Percentiles rank a stretch among this genome's conserved stretches.
phyloP scores from a whole-genome alignment of 2,329 filamentous ascomycete genomes.

The Sporothrix schenckii region DNA sequence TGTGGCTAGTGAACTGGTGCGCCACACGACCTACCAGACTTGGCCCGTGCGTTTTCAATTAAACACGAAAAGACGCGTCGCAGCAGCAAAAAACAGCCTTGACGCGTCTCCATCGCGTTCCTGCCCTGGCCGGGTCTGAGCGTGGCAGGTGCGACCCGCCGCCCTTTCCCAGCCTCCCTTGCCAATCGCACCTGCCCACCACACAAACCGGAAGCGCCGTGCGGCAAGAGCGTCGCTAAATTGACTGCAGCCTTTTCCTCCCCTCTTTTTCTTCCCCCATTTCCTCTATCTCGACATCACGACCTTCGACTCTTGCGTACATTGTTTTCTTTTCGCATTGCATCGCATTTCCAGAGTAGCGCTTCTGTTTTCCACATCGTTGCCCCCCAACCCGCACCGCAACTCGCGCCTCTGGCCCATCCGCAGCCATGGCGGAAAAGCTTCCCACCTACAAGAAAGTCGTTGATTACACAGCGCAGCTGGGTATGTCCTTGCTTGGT shows the following conservation, averaged over 20 bases:
- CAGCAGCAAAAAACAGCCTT: neutral
- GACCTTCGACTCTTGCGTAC: neutral
- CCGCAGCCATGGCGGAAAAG: constrained; percentile 64
- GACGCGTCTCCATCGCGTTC: constrained; percentile 34
- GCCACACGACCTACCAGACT: constrained; percentile 1
- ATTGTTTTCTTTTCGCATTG: neutral
- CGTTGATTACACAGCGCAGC: constrained; percentile 86
- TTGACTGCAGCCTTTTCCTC: constrained; percentile 26
- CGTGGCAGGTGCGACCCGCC: constrained; percentile 29
- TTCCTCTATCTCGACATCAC: constrained; percentile 24
- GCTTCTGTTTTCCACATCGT: constrained; percentile 1
- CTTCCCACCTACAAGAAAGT: constrained; percentile 76
- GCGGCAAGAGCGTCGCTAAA: constrained; percentile 23
- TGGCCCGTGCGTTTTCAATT: constrained; percentile 36
- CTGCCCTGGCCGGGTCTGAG: constrained; percentile 25
- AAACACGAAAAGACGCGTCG: constrained; percentile 37
- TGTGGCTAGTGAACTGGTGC: constrained; percentile 29
- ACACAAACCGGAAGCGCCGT: neutral
- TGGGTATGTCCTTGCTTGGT: constrained; percentile 58
- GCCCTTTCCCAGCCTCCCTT: constrained; percentile 35
- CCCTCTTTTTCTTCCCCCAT: constrained; percentile 18
- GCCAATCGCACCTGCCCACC: neutral
- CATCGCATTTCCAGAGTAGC: neutral
- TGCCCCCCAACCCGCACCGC: constrained; percentile 19
- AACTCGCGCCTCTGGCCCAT: constrained; percentile 24